Conservation (phyloP, 495 filamentous ascomycete genomes). For the Daldinia decipiens region DNA sequence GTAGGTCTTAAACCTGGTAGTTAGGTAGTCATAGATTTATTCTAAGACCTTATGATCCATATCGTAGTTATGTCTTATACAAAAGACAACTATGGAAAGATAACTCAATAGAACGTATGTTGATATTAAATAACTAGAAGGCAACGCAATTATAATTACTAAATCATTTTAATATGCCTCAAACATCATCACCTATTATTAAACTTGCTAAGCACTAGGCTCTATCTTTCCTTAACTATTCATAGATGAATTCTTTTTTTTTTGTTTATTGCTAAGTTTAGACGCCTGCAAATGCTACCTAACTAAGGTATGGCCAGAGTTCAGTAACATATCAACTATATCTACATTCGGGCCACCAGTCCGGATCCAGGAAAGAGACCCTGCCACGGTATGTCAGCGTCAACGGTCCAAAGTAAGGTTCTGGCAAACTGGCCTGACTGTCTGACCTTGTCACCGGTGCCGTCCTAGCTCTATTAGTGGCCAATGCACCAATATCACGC, state of each 20-base stretch:
- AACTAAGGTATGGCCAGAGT: neutral
- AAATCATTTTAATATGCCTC: neutral
- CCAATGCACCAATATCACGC: neutral
- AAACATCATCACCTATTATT: neutral
- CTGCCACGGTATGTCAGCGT: conserved; percentile 23
- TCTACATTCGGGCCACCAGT: neutral
- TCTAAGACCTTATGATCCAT: no score
- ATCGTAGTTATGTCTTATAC: no score
- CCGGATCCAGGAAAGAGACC: neutral
- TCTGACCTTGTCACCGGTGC: conserved; percentile 23
- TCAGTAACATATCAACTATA: conserved; percentile 3
- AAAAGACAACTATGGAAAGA: no score
- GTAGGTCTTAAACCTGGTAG: no score
- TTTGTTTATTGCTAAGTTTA: neutral
- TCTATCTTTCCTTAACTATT: neutral
- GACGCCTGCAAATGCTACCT: conserved; percentile 1
- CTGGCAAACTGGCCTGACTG: conserved; percentile 10
- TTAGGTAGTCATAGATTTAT: no score
- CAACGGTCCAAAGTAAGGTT: conserved; percentile 4
- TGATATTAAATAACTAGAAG: no score
- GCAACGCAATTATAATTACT: no score
- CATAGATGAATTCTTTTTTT: neutral
- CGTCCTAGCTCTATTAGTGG: conserved; percentile 3
- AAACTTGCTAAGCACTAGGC: neutral
- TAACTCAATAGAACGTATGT: no score